Base-by-base conservation (phyloP, 2,329 filamentous ascomycete genomes). In the Neophaeococcomyces mojaviensis region DNA sequence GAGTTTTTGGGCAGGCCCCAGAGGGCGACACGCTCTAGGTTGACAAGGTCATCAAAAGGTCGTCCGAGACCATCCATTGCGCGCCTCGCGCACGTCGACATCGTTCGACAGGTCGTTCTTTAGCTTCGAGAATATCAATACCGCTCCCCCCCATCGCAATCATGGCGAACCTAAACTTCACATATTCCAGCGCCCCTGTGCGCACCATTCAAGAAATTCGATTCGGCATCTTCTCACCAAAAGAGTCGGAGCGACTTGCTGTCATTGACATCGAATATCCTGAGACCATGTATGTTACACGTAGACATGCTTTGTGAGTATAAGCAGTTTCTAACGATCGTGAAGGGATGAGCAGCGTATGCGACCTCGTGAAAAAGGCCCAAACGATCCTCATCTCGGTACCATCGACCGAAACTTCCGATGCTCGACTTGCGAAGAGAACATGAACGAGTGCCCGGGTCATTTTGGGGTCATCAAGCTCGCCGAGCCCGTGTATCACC, bases 381-480 rank as follows among this genome's bases (percentile, higher is more conserved):
- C 97, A 57, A 97, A 97, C 65, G 92, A 99, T 64, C 89, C 92
- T 55, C 86, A 89, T 58, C 82, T 99, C 42, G 92, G 92, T 48
- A 95, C 92, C 40, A 95, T 98, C 65, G 94, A 98, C 66, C 83
- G 92, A 55, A 85, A 88, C 64, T 94, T 88, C 73, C 88, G 88
- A 68, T 99, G 92, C 73, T 89, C 86, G 62, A 97, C 94, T 39
- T 99, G 92, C 69, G 85, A 89, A 55, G 89, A 98, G 69, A 84
- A 86, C 62, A 95, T 96, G 78, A 83, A 86, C 54, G 88, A 95
- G 65, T 99, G 92, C 66, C 90, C 92, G 49, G 92, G 92, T 50
- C 92, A 99, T 66, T 99, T 98, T 65, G 92, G 92, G 54, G 94
- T 98, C 69, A 98, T 98, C 60, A 94, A 98, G 70, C 78, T 99